These are phyloP conservation scores for Hirschfeldia incana DNA, from an alignment of 345 rosid species.

Conservation along the genomic window DNA sequence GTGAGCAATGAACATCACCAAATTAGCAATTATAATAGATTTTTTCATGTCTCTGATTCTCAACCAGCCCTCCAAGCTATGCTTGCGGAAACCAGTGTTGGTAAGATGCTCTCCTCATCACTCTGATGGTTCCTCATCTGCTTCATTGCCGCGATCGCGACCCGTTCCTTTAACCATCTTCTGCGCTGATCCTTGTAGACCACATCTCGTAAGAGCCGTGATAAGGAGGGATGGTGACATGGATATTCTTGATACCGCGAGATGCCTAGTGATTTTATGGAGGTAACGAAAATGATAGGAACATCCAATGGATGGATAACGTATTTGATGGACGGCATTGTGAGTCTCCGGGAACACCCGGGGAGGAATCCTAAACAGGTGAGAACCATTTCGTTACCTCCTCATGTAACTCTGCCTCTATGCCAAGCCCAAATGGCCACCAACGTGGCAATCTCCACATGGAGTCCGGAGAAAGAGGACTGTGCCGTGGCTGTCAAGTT, in stretches of 20 bases:
- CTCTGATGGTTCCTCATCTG: background rate
- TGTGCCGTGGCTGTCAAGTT: too few species aligned
- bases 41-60: slow-evolving; percentile 6
- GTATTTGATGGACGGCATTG: too few species aligned
- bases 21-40: too few species aligned
- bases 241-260: background rate
- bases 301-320: background rate
- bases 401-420: too few species aligned
- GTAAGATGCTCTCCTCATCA: background rate
- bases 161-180: background rate
- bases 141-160: background rate
- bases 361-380: too few species aligned
- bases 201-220: background rate
- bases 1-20: background rate
- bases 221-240: background rate
- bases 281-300: background rate
- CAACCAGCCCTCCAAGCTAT: background rate
- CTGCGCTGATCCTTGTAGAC: background rate
- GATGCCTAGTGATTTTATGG: background rate
- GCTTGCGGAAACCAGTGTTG: background rate
- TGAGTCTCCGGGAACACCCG: too few species aligned
- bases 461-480: too few species aligned
- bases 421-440: too few species aligned
- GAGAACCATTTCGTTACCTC: too few species aligned
- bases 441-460: too few species aligned